Evolutionary conservation across 108 stramenopile species (phyloP), one percentile per base, ranked within the genome.

Genomic region (Chaetoceros muelleri): DNA sequence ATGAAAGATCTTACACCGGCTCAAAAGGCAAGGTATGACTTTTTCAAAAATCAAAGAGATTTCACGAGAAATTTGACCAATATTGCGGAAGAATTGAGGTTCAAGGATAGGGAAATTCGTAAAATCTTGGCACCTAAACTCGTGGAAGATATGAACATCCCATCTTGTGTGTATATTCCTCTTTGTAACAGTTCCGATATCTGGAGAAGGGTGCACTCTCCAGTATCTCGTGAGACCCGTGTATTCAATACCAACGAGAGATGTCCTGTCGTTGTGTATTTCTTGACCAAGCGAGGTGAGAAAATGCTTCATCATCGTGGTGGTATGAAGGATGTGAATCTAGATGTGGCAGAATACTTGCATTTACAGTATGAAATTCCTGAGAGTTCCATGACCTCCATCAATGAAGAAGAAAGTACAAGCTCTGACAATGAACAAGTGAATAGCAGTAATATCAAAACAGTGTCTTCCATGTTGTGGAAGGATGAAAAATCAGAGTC

Each of bases 171-270:
- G 8, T 99, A 99, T 71, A 64, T 96, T 45, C 96, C 98, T 0
- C 62, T 99, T 28, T 90, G 85, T 62, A 84, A 85, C 28, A 90
- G 86, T 23, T 90, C 95, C 1, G 95, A 97, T 57, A 63, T 79
- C 24, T 99, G 93, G 85, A 59, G 77, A 52, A 71, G 95, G 2
- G 76, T 97, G 0, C 60, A 82, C 23, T 60, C 71, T 7, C 61
- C 81, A 18, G 66, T 95, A 27, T 85, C 88, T 27, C 65, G 83
- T 29, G 93, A 96, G 51, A 87, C 93, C 3, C 72, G 81, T 19
- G 96, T 96, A 1, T 97, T 99, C 68, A 94, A 88, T 60, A 99
- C 96, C 8, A 95, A 95, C 61, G 98, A 88, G 58, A 74, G 98
- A 16, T 94, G 93, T 60, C 98, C 98, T 3, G 78, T 89, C 44